Conservation (phyloP, 257 asterid species). For the Lycium ferocissimum region DNA sequence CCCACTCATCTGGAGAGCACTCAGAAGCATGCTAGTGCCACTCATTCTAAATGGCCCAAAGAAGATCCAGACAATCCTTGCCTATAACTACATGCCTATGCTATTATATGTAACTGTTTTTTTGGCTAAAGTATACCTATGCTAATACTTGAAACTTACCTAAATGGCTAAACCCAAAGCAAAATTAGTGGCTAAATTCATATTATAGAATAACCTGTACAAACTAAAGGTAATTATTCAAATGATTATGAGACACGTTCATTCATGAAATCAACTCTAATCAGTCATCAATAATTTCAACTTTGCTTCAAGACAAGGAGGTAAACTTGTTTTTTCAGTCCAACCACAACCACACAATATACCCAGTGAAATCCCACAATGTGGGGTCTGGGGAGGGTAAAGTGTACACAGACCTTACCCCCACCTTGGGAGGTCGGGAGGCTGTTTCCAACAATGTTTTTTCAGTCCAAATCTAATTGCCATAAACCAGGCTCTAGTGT, state of each 20-base stretch:
- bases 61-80: slow-evolving; percentile 2
- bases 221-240: background rate
- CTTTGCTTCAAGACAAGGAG: background rate
- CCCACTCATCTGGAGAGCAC: background rate
- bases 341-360: background rate
- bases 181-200: slow-evolving; percentile 19
- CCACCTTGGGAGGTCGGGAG: too few relatives aligned
- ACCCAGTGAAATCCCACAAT: too few relatives aligned
- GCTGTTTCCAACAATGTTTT: background rate
- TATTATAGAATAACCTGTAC: background rate
- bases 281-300: slow-evolving; percentile 7
- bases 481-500: slow-evolving; percentile 29
- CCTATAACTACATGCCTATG: background rate
- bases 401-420: too few relatives aligned
- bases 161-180: background rate
- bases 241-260: background rate
- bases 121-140: background rate
- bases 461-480: slow-evolving; percentile 13
- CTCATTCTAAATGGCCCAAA: background rate
- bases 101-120: background rate
- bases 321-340: background rate
- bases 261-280: background rate
- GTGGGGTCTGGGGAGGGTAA: too few relatives aligned
- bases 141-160: background rate
- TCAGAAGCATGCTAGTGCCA: background rate